Evolutionary conservation across 306 rosid species (phyloP), one percentile per base, ranked within the genome.

Genomic region (Citrullus amarus): DNA sequence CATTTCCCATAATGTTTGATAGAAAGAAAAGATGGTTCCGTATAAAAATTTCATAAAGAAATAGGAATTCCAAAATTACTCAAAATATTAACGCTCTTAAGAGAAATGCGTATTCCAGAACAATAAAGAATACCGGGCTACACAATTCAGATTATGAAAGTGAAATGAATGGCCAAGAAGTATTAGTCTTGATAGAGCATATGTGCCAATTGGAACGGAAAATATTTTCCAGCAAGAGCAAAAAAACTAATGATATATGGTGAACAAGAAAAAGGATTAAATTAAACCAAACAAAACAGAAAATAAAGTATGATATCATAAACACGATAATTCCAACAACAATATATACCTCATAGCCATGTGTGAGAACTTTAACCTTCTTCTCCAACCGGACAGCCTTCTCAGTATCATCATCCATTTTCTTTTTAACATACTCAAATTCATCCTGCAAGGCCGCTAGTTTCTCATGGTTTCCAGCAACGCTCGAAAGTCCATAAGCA

Each of bases 321-420:
- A 63, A 60, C 30, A 56, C 18, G 67, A 36, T 80, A 25, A 61
- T 44, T 54, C 28, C 48, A 76, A 55, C 56, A 73, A 58, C 38
- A 77, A 18, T 86, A 85, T 85, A 85, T 89, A 91, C 98, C 98
- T 93, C 98, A 80, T 91, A 91, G 78, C 98, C 98, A 78, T 93
- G 92, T 0, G 96, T 93, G 77, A 91, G 91, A 53, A 89, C 85
- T 69, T 86, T 88, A 68, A 84, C 92, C 83, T 91, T 91, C 85
- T 89, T 93, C 86, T 91, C 98, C 75, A 93, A 89, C 72, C 87
- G 89, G 17, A 84, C 86, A 48, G 86, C 86, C 86, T 91, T 93
- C 80, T 86, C 92, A 67, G 88, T 90, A 82, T 91, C 98, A 77
- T 90, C 97, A 51, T 93, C 96, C 81, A 93, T 79, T 82, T 86